phyloP scores from a whole-genome alignment of 805 yeast species.

The Starmerella floris region DNA sequence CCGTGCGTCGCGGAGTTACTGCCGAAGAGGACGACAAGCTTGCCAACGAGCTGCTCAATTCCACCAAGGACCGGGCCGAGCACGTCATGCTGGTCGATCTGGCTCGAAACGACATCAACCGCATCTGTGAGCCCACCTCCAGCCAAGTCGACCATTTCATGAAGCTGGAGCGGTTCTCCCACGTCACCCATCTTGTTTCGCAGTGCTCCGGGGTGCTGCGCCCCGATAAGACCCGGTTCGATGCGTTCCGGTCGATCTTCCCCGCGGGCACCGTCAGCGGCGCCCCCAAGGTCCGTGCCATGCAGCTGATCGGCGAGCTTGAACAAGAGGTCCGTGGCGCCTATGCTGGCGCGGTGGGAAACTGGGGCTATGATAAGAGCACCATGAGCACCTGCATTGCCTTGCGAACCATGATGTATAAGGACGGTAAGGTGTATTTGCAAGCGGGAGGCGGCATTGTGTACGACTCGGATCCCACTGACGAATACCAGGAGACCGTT shows the following conservation, averaged over 20 bases:
- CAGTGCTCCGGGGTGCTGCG: constrained; percentile 89
- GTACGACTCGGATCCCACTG: constrained; percentile 84
- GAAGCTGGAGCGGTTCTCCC: constrained; percentile 86
- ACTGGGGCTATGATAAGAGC: constrained; percentile 91
- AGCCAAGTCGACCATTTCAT: constrained; percentile 79
- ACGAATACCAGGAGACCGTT: constrained; percentile 91
- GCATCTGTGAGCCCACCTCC: constrained; percentile 78
- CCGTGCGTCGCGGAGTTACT: constrained; percentile 80
- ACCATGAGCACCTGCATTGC: constrained; percentile 98
- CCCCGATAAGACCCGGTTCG: constrained; percentile 74
- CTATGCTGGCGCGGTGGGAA: constrained; percentile 98
- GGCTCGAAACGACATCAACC: constrained; percentile 90
- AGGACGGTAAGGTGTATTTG: constrained; percentile 77
- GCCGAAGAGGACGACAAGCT: constrained; percentile 79
- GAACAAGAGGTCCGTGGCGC: constrained; percentile 91
- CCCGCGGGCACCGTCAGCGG: constrained; percentile 99
- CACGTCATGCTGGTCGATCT: constrained; percentile 97
- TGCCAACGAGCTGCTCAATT: constrained; percentile 58
- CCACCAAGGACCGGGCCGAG: constrained; percentile 89
- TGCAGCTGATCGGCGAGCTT: constrained; percentile 82
- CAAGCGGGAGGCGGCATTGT: constrained; percentile 99
- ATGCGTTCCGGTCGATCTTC: constrained; percentile 93
- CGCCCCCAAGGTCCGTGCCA: constrained; percentile 94
- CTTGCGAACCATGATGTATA: constrained; percentile 88
- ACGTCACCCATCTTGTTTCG: constrained; percentile 91